Percentiles rank a stretch among this genome's conserved stretches.
Conservation (phyloP, 768 basidiomycete genomes). For the Myochromella boudieri region DNA sequence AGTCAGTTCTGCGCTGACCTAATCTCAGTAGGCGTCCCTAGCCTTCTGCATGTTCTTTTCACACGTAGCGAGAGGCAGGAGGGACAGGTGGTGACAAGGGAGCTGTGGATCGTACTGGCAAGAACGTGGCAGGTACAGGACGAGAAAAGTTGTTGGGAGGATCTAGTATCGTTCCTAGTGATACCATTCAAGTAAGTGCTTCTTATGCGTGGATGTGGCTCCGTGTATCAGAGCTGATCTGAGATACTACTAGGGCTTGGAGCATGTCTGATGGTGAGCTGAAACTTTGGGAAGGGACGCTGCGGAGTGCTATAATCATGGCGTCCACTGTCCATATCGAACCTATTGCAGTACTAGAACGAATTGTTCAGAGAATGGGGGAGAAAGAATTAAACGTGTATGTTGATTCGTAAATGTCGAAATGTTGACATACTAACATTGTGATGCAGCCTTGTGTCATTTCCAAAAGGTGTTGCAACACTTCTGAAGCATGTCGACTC, state of each 20-base stretch:
- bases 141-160: slow-evolving; percentile 33
- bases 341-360: slow-evolving; percentile 23
- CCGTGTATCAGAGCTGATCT: neutral
- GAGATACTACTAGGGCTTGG: slow-evolving; percentile 39
- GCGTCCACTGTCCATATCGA: slow-evolving; percentile 19
- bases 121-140: slow-evolving; percentile 26
- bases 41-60: slow-evolving; percentile 34
- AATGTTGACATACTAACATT: neutral
- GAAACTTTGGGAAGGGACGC: slow-evolving; percentile 38
- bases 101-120: slow-evolving; percentile 50
- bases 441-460: slow-evolving; percentile 20
- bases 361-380: slow-evolving; percentile 26
- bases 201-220: neutral
- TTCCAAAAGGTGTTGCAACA: slow-evolving; percentile 20
- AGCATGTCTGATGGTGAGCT: slow-evolving; percentile 39
- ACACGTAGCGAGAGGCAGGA: slow-evolving; percentile 24
- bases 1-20: slow-evolving; percentile 47
- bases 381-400: slow-evolving; percentile 15
- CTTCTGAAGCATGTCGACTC: slow-evolving; percentile 25
- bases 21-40: slow-evolving; percentile 39
- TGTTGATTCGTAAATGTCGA: neutral
- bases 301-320: slow-evolving; percentile 29
- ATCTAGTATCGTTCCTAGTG: slow-evolving; percentile 42
- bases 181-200: slow-evolving; percentile 47
- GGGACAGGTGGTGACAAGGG: slow-evolving; percentile 35